A percentile compares a stretch with the other conserved stretches of the same genome.
Evolutionary conservation across 2,329 filamentous ascomycete genomes (phyloP).

Genomic region (Teratosphaeria epicoccoides): DNA sequence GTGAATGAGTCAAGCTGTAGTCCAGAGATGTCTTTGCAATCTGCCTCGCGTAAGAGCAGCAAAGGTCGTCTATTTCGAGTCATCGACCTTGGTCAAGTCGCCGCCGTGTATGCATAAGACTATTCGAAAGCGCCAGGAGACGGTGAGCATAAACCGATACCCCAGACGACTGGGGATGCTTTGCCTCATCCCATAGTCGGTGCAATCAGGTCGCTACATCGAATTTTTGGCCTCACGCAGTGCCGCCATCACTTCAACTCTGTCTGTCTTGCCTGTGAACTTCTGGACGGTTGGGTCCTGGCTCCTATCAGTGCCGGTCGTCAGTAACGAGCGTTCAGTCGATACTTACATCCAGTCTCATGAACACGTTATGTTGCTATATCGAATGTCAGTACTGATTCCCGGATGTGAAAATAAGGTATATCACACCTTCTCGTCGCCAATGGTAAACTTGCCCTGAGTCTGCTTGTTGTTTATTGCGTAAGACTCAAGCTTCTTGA

Average conservation of each 20-base stretch:
- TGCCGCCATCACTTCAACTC: slow-evolving; percentile 73
- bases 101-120: not conserved
- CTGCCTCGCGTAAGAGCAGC: too few relatives aligned
- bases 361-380: slow-evolving; percentile 90
- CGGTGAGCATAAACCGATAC: too few relatives aligned
- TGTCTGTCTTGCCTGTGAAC: slow-evolving; percentile 67
- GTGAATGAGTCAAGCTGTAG: too few relatives aligned
- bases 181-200: not conserved
- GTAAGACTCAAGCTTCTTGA: slow-evolving; percentile 68
- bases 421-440: slow-evolving; percentile 72
- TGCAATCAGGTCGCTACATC: slow-evolving; percentile 14
- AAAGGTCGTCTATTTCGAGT: too few relatives aligned
- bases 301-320: not conserved
- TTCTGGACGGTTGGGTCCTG: slow-evolving; percentile 72
- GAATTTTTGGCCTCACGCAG: slow-evolving; percentile 82
- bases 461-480: slow-evolving; percentile 74
- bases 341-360: slow-evolving; percentile 63
- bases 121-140: too few relatives aligned
- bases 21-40: too few relatives aligned
- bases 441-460: slow-evolving; percentile 92
- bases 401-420: not conserved
- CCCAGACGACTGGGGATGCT: not conserved
- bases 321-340: not conserved
- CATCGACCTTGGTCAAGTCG: not conserved
- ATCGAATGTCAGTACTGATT: slow-evolving; percentile 1